Base-by-base conservation (phyloP, 805 yeast genomes). In the Candida chauliodis region DNA sequence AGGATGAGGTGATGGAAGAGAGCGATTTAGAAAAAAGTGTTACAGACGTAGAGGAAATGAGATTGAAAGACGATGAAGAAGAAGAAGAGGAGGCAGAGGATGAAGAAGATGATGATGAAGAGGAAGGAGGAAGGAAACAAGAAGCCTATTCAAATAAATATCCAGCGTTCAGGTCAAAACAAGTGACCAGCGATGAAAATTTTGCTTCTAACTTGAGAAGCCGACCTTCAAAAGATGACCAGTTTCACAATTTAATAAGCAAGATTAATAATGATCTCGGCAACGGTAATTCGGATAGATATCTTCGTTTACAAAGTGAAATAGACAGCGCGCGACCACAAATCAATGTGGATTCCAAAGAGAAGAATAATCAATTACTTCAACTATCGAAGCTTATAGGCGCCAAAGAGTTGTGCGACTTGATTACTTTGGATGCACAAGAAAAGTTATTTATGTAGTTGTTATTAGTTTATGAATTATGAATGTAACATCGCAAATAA, bases 21-120 rank as follows among this genome's bases (percentile, higher is more conserved):
- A 55, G 58, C 28, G 62, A 56, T 34, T 42, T 53, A 13, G 63
- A 53, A 14, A 58, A 46, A 5, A 48, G 45, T 24, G 38, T 45
- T 11, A 35, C 46, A 13, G 50, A 46, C 5, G 51, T 44, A 2
- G 52, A 51, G 14, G 60, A 56, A 33, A 51, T 46, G 20, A 49
- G 55, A 6, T 59, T 54, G 27, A 32, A 27, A 13, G 48, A 38
- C n/a, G 43, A 45, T 3, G 46, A 46, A 16, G 50, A 43, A 9
- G 39, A 40, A 4, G 47, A 44, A 11, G 47, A 33, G 3, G 40
- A 29, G 14, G 25, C 25, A n/a, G 36, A 26, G 24, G 25, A 33
- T 27, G 33, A 18, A 24, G 36, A n/a, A 18, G 36, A 37, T 10
- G 30, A 22, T 15, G 28, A 25, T 9, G 15, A 23, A 10, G 25